A percentile compares a stretch with the other conserved stretches of the same genome.
phyloP scores from a whole-genome alignment of 352 stramenopile species.

The Pythium aquatile region DNA sequence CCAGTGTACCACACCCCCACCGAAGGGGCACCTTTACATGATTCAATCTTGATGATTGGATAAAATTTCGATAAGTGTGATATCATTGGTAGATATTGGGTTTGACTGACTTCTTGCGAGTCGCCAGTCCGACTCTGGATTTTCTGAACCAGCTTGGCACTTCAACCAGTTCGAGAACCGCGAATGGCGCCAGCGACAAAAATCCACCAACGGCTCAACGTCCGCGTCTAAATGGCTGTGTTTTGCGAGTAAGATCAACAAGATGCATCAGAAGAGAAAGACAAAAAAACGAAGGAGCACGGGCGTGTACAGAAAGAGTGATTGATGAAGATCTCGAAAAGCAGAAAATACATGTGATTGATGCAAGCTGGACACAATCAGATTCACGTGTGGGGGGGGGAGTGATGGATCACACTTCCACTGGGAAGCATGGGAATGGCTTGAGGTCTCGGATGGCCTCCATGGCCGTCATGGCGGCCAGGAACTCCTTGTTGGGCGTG shows the following conservation, averaged over 20 bases:
- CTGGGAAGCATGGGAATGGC: slow-evolving; percentile 62
- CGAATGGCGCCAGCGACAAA: neutral
- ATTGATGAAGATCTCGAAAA: neutral
- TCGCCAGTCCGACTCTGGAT: neutral
- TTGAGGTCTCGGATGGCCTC: slow-evolving; percentile 56
- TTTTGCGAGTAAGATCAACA: neutral
- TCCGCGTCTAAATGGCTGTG: neutral
- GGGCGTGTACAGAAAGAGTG: neutral
- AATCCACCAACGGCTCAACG: neutral
- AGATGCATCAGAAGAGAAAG: neutral
- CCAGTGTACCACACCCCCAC: neutral
- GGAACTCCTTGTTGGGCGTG: slow-evolving; percentile 58
- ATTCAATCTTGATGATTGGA: neutral
- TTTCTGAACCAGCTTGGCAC: neutral
- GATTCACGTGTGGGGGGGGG: no score
- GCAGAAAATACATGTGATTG: no score
- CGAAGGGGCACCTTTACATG: slow-evolving; percentile 2
- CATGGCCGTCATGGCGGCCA: slow-evolving; percentile 61
- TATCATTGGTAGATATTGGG: neutral
- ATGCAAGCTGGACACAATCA: neutral
- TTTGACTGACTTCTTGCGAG: neutral
- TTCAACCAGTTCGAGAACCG: neutral
- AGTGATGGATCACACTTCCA: neutral
- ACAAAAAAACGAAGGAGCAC: neutral
- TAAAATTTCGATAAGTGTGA: neutral